These are phyloP conservation scores for Diutina siamensis DNA, from an alignment of 1,139 yeast genomes.

Conservation along the genomic window DNA sequence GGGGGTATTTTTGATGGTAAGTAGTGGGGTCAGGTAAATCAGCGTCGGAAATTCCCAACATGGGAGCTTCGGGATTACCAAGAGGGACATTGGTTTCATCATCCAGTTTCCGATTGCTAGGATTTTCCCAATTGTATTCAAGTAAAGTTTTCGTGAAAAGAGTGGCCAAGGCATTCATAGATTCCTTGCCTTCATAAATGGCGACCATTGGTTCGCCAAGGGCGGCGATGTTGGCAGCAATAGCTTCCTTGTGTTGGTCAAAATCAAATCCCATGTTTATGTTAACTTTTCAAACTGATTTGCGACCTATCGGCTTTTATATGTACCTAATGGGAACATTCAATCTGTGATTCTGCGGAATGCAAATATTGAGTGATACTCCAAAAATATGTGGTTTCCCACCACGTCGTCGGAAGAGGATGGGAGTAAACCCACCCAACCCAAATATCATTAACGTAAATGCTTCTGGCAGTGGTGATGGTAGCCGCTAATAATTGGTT, in stretches of 20 bases:
- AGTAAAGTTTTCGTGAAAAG: slow-evolving; percentile 16
- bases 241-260: slow-evolving; percentile 11
- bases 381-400: too few species aligned
- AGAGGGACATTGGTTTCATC: slow-evolving; percentile 10
- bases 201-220: slow-evolving; percentile 14
- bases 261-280: not conserved
- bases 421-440: too few species aligned
- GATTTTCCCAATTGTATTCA: slow-evolving; percentile 13
- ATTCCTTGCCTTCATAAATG: slow-evolving; percentile 16
- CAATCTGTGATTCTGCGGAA: not conserved
- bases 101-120: slow-evolving; percentile 9
- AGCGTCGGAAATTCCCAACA: slow-evolving; percentile 10
- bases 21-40: slow-evolving; percentile 10
- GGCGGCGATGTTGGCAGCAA: slow-evolving; percentile 16
- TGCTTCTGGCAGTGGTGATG: too few species aligned
- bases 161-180: slow-evolving; percentile 12
- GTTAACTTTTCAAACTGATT: not conserved
- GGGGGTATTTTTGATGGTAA: not conserved
- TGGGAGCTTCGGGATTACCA: not conserved
- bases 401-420: too few species aligned
- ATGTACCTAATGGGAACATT: too few species aligned
- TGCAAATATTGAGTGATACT: too few species aligned
- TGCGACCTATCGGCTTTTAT: not conserved
- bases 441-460: too few species aligned
- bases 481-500: too few species aligned